phyloP scores from a whole-genome alignment of 257 asterid species.

The Avicennia marina region DNA sequence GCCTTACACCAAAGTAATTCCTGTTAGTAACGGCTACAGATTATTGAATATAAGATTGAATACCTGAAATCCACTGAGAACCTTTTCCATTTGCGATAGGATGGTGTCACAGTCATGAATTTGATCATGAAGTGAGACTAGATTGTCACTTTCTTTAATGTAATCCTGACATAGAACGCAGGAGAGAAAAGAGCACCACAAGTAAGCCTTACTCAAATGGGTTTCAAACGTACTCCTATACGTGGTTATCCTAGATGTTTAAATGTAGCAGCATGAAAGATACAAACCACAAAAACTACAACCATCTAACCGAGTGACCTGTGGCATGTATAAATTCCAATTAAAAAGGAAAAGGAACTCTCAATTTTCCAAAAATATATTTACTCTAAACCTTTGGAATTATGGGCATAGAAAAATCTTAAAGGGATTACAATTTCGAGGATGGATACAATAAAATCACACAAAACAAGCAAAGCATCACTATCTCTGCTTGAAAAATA shows the following conservation, averaged over 20 bases:
- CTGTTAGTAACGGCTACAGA: neutral
- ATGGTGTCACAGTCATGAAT: conserved; percentile 92
- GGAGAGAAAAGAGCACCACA: conserved; percentile 9
- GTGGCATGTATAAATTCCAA: conserved; percentile 5
- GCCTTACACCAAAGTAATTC: conserved; percentile 6
- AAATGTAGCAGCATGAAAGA: neutral
- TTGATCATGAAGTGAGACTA: conserved; percentile 93
- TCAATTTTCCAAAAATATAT: neutral
- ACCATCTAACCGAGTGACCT: neutral
- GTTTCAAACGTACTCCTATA: neutral
- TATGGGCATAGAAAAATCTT: neutral
- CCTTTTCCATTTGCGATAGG: conserved; percentile 90
- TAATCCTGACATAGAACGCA: conserved; percentile 60
- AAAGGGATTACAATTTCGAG: neutral
- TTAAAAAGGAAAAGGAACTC: neutral
- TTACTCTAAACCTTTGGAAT: neutral
- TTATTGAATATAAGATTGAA: conserved; percentile 5
- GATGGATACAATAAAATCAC: neutral
- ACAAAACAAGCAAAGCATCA: conserved; percentile 14
- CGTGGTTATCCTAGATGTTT: conserved; percentile 3
- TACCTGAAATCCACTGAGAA: conserved; percentile 98
- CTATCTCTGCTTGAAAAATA: conserved; percentile 3
- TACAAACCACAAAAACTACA: neutral
- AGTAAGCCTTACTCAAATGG: conserved; percentile 19
- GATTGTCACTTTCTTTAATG: conserved; percentile 95